Conservation (phyloP, 306 rosid genomes). For the Albizia julibrissin region DNA sequence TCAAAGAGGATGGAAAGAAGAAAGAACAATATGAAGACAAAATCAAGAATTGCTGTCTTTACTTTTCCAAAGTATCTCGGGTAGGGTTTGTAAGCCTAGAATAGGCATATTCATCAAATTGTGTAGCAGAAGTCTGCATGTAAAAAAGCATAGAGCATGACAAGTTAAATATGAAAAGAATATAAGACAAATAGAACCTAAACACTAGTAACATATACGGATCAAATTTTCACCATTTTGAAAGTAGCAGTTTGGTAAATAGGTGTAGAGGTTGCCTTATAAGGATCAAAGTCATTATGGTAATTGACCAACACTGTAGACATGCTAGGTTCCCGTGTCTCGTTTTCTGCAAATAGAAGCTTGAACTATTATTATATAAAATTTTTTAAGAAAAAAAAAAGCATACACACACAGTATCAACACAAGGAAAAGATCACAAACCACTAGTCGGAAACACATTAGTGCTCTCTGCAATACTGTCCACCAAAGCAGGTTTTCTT, state of each 20-base stretch:
- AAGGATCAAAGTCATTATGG: no score
- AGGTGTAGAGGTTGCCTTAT: no score
- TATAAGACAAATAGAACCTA: not conserved
- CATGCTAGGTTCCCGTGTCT: conserved; percentile 60
- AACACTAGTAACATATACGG: no score
- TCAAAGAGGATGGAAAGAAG: conserved; percentile 5
- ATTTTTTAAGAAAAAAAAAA: not conserved
- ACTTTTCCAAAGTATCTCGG: conserved; percentile 60
- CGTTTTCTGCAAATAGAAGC: conserved; percentile 46
- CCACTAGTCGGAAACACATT: conserved; percentile 30
- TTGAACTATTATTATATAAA: conserved; percentile 21
- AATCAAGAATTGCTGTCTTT: not conserved
- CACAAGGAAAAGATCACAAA: conserved; percentile 28
- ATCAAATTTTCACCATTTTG: no score
- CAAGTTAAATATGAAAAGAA: not conserved
- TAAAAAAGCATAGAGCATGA: not conserved
- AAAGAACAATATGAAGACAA: not conserved
- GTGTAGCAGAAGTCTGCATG: conserved; percentile 60
- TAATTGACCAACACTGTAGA: conserved; percentile 42
- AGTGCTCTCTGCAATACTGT: conserved; percentile 46
- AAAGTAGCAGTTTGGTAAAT: no score
- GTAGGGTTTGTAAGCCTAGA: conserved; percentile 69
- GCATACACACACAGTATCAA: not conserved
- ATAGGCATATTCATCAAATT: conserved; percentile 58
- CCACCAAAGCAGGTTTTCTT: conserved; percentile 48